These are phyloP conservation scores for Kwoniella heveanensis DNA, from an alignment of 768 basidiomycete genomes.

Conservation along the genomic window DNA sequence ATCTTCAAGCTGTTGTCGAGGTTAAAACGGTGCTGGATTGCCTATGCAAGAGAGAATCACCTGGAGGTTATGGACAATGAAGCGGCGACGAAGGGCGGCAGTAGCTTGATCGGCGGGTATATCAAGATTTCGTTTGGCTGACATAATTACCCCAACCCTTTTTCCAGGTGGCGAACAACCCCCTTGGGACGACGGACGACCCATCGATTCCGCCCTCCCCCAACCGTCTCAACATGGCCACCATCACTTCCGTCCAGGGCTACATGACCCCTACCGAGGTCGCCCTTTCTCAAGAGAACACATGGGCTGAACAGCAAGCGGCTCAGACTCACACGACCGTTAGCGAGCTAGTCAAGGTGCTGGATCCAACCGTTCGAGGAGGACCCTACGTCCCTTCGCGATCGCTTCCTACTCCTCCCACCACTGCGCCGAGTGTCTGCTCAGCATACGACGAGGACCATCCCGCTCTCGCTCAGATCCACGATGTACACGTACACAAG, in stretches of 20 bases:
- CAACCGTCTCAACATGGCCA: conserved; percentile 15
- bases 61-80: background rate
- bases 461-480: conserved; percentile 37
- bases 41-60: too few relatives aligned
- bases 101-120: too few relatives aligned
- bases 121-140: background rate
- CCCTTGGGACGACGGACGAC: conserved; percentile 27
- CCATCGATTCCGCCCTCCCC: conserved; percentile 13
- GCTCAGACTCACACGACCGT: conserved; percentile 11
- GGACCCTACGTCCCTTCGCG: conserved; percentile 30
- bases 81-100: too few relatives aligned
- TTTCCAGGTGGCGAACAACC: conserved; percentile 19
- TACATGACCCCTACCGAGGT: conserved; percentile 17
- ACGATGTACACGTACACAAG: conserved; percentile 35
- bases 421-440: conserved; percentile 11
- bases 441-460: conserved; percentile 18
- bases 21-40: too few relatives aligned
- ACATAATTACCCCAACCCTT: background rate
- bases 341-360: conserved; percentile 38
- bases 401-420: conserved; percentile 36
- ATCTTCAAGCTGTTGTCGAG: too few relatives aligned
- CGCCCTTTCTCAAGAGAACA: conserved; percentile 15
- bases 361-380: conserved; percentile 31
- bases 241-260: conserved; percentile 17
- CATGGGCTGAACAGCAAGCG: conserved; percentile 15